Base-by-base conservation (phyloP, 345 rosid genomes). In the Linum trigynum region DNA sequence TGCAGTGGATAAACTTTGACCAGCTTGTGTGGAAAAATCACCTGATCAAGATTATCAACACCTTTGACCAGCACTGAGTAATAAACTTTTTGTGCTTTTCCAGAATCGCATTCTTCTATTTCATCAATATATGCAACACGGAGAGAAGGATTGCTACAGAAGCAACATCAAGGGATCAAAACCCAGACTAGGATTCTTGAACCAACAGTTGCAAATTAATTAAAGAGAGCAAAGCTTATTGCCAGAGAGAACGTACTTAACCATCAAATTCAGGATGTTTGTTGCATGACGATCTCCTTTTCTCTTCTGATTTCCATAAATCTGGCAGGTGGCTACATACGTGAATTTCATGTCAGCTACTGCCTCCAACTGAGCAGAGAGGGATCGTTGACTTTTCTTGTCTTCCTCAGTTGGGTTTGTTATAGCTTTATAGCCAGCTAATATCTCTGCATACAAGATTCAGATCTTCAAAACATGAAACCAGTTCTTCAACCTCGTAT, bases 51-150 rank as follows among this genome's bases (percentile, higher is more conserved):
- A 75, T 84, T 86, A 57, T 88, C 85, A 63, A 94, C 83, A 75
- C 88, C 97, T 83, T 88, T 91, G 75, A 84, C 82, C 81, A 94
- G 74, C 53, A 90, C 99, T 42, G 99, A 94, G 67, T 88, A 94
- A 75, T 84, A 88, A 63, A 87, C 97, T 77, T 83, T 90, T 70
- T 85, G 89, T 39, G 72, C 84, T 69, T 81, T 87, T 39, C 73
- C 88, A 35, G 83, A 82, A 56, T 90, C 95, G 42, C 96, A 79
- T 85, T 88, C 97, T 79, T 94, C 99, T 69, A 90, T 86, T 75
- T 88, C 97, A 57, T 94, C 99, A 67, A 94, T 94, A 59, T 86
- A 94, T 74, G 99, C 99, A 58, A 94, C 97, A 65, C 95, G 92
- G 59, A 90, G 91, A 69, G 97, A 78, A 55, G 99, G 92, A 68